Percentiles rank a stretch among this genome's conserved stretches.
Conservation (phyloP, 345 rosid genomes). For the Eucalyptus erythrocorys region DNA sequence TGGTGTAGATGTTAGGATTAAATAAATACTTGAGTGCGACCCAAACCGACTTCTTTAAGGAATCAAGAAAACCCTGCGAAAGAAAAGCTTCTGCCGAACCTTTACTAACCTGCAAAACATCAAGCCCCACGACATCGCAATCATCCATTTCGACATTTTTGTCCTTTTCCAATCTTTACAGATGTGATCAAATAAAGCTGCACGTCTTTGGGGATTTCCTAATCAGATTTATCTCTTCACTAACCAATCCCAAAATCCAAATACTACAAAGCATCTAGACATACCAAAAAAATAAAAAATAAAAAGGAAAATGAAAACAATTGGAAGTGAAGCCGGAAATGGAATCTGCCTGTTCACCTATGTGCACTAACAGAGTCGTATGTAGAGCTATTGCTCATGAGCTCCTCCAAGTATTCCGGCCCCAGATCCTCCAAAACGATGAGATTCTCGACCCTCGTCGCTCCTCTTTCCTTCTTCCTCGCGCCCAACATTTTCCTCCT, state of each 20-base stretch:
- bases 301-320: neutral
- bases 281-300: neutral
- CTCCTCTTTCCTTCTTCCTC: slow-evolving; percentile 9
- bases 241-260: neutral
- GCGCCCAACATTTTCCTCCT: slow-evolving; percentile 21
- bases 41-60: neutral
- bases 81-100: neutral
- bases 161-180: neutral
- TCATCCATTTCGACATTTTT: neutral
- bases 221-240: neutral
- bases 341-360: neutral
- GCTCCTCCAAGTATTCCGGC: slow-evolving; percentile 58
- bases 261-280: neutral
- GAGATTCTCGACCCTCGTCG: slow-evolving; percentile 31
- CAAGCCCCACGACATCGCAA: neutral
- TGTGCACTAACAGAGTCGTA: neutral
- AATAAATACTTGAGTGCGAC: neutral
- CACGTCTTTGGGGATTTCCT: neutral
- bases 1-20: neutral
- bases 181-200: neutral
- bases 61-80: neutral
- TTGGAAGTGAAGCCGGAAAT: neutral
- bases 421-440: slow-evolving; percentile 82
- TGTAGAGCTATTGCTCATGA: slow-evolving; percentile 17
- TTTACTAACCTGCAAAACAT: neutral